phyloP scores from a whole-genome alignment of 2,329 filamentous ascomycete species.

The Fonsecaea multimorphosa region DNA sequence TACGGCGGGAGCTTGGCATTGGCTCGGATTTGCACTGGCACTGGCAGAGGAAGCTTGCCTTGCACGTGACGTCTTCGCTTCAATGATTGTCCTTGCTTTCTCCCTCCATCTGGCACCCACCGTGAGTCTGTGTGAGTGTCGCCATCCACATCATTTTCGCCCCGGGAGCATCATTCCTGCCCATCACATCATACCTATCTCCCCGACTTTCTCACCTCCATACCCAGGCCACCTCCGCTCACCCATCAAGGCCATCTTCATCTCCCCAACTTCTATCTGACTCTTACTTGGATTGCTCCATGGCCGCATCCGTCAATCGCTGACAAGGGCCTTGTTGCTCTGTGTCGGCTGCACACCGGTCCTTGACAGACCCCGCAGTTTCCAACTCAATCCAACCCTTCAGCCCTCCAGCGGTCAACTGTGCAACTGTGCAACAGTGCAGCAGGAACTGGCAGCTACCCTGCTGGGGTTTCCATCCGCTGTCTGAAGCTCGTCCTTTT shows the following conservation, averaged over 20 bases:
- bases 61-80: too few species aligned
- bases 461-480: constrained; percentile 2
- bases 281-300: constrained; percentile 4
- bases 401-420: constrained; percentile 4
- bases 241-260: background rate
- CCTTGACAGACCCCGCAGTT: constrained; percentile 39
- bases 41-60: constrained; percentile 25
- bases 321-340: constrained; percentile 29
- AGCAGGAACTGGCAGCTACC: constrained; percentile 19
- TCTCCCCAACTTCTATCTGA: background rate
- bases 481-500: background rate
- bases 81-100: constrained; percentile 13
- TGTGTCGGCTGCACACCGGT: constrained; percentile 34
- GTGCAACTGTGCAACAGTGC: constrained; percentile 25
- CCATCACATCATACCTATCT: constrained; percentile 17
- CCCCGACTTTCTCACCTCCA: constrained; percentile 5
- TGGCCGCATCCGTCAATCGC: constrained; percentile 32
- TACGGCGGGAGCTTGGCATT: constrained; percentile 17
- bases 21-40: background rate
- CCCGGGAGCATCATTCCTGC: constrained; percentile 6
- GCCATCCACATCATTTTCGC: constrained; percentile 28
- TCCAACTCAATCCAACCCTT: constrained; percentile 11
- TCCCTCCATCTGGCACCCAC: constrained; percentile 7
- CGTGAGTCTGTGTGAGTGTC: too few species aligned
- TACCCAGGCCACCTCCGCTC: background rate